Conservation (phyloP, 1,284 basidiomycete genomes). For the Austropuccinia psidii region DNA sequence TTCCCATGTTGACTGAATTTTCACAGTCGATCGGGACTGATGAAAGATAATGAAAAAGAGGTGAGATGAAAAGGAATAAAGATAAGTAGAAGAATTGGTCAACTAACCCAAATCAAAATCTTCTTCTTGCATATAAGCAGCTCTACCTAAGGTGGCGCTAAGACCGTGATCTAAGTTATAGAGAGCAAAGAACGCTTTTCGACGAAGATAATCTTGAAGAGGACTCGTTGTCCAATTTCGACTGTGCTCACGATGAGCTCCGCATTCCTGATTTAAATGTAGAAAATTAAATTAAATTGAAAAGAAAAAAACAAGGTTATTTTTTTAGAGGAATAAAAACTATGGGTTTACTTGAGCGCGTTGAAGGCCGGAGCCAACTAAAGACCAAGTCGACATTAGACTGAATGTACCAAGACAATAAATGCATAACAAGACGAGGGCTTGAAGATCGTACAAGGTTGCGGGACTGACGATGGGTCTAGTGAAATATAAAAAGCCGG, state of each 20-base stretch:
- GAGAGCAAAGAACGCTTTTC: conserved; percentile 18
- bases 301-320: neutral
- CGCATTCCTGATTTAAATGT: neutral
- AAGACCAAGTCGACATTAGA: neutral
- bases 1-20: neutral
- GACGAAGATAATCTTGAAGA: conserved; percentile 18
- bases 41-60: neutral
- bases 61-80: neutral
- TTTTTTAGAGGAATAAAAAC: neutral
- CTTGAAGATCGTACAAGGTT: conserved; percentile 1
- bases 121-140: neutral
- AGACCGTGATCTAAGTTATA: neutral
- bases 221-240: conserved; percentile 8
- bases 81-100: neutral
- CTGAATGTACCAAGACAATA: neutral
- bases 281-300: neutral
- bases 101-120: conserved; percentile 22
- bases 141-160: neutral
- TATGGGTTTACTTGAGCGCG: neutral
- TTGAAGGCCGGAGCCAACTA: conserved; percentile 4
- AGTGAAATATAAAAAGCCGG: neutral
- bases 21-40: neutral
- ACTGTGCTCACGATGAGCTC: conserved; percentile 21
- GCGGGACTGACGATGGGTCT: neutral
- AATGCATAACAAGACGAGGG: neutral